Conservation (phyloP, 352 stramenopile genomes). For the Phytophthora fragariaefolia region DNA sequence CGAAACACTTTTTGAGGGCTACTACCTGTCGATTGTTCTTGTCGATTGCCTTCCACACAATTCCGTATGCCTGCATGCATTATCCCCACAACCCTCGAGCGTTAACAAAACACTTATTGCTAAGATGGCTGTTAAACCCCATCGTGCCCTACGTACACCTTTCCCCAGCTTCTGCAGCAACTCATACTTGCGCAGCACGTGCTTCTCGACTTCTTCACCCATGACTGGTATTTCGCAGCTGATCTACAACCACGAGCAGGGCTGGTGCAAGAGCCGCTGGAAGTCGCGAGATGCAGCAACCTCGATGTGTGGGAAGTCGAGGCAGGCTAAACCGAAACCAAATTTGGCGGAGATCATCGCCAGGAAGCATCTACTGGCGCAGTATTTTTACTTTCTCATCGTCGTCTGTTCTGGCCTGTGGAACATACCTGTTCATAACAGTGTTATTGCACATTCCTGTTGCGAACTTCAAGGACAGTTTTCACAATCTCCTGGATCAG, state of each 20-base stretch:
- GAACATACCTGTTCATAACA: too few species aligned
- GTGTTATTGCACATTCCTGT: too few species aligned
- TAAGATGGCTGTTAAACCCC: background rate
- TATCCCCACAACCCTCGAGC: conserved; percentile 10
- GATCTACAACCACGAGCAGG: conserved; percentile 1
- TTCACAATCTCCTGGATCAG: conserved; percentile 23
- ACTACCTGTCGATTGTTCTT: conserved; percentile 91
- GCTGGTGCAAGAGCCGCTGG: conserved; percentile 1
- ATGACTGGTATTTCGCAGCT: conserved; percentile 44
- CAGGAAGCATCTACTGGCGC: conserved; percentile 6
- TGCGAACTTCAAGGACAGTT: conserved; percentile 29
- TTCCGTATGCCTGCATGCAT: conserved; percentile 88
- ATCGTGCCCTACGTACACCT: conserved; percentile 60
- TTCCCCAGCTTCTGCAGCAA: conserved; percentile 94
- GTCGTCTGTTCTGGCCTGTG: conserved; percentile 6
- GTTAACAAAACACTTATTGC: conserved; percentile 6
- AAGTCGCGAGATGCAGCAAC: conserved; percentile 22
- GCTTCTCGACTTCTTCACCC: conserved; percentile 93
- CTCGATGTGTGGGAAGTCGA: conserved; percentile 13
- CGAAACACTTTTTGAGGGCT: conserved; percentile 97
- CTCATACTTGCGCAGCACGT: conserved; percentile 94
- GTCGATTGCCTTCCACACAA: conserved; percentile 97
- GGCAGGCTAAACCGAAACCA: conserved; percentile 27
- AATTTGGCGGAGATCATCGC: conserved; percentile 17
- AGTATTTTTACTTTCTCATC: conserved; percentile 32